Base-by-base conservation (phyloP, 2,329 filamentous ascomycete genomes). In the Neopestalotiopsis sp. region DNA sequence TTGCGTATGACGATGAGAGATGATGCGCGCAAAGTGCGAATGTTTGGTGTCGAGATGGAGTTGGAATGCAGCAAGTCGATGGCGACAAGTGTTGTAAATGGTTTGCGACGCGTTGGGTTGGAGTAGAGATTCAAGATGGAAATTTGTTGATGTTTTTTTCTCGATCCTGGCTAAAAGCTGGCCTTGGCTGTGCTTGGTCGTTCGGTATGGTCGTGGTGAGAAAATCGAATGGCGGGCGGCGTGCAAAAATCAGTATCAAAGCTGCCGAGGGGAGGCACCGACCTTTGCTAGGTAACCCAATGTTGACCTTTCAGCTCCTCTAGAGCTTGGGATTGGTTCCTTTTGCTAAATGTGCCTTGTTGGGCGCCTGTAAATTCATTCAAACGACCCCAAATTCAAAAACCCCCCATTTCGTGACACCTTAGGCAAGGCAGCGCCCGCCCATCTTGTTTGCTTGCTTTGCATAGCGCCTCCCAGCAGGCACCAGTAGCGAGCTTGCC, bases 1-100 rank as follows among this genome's bases (percentile, higher is more conserved):
- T 90, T 84, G 81, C 84, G 76, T 74, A 73, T 70, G 69, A 70
- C 59, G 59, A 38, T 38, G 24, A 38, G 34, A 38, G 6, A 10
- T 10, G 34, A 73, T 74, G 61, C n/a, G 62, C 42, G 67, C 45
- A 64, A 68, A 56, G 62, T 65, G 14, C 28, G 28, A 34, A 6
- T 7, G 6, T 38, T 38, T n/a, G 38, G 62, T 56, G 24, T 28
- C n/a, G 45, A 12, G 66, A 20, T 40, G 32, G 42, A 38, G 57
- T 59, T 30, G 24, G 14, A 56, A 28, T 30, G 20, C 30, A 59
- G 58, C 32, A 64, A 61, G 58, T 42, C 24, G 32, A 17, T 61
- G 63, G 40, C 38, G 42, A 20, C 14, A 13, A 38, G 56, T 20
- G 58, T 40, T 61, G 17, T 40, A 61, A 67, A 49, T 32, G 66